Base-by-base conservation (phyloP, 306 rosid genomes). In the Cicer pinnatifidum region DNA sequence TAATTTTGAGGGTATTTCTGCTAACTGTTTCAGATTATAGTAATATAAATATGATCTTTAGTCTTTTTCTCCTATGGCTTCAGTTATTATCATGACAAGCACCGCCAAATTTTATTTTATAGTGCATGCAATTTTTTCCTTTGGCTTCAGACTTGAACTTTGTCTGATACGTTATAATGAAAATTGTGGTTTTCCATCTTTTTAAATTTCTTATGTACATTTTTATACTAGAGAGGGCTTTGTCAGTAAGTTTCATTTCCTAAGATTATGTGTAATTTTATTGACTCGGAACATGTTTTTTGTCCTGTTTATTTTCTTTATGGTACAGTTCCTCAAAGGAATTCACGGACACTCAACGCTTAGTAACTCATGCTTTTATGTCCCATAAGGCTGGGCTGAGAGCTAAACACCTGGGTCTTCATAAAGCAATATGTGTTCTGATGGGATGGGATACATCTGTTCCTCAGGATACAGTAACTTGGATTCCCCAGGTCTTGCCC, bases 351-450 rank as follows among this genome's bases (percentile, higher is more conserved):
- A 93, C 96, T 69, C 91, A 81, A 63, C 89, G 98, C 72, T 83
- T 93, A 54, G 96, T 87, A 39, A 93, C 89, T 69, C 98, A 93
- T 85, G 96, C 98, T 70, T 93, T 80, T 80, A 93, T 93, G 98
- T 93, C 98, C 72, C 94, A 81, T 79, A 93, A 89, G 86, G 62
- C 75, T 75, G 97, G 98, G 46, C 72, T 83, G 88, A 88, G 96
- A 86, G 69, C 90, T 48, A 83, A 82, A 64, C 98, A 93, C 82
- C 15, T 93, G 81, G 98, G 91, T 75, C 94, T 93, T 80, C 97
- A 80, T 78, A 91, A 79, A 86, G 98, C 98, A 69, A 75, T 91
- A 48, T 91, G 96, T 84, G 97, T 90, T 76, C 76, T 93, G 81
- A 78, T 93, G 89, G 97, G 98, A 69, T 93, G 98, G 98, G 95